Evolutionary conservation across 148 eudicot genomes (phyloP).

Genomic region (Fagopyrum esculentum): DNA sequence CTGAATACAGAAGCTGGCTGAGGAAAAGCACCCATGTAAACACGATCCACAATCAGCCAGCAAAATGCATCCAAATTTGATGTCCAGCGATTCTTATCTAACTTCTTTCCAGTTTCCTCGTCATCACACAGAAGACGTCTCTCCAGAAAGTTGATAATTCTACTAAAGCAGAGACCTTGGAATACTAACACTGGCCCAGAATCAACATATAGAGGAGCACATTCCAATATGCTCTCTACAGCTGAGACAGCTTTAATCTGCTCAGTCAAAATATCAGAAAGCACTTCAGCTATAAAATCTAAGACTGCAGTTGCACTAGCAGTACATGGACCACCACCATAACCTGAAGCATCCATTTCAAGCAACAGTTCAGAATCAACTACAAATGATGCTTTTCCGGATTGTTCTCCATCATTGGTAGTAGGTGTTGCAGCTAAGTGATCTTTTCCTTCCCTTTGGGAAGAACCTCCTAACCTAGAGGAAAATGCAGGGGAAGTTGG

Average conservation of each 20-base stretch:
- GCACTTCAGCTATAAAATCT: constrained; percentile 85
- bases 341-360: constrained; percentile 81
- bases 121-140: constrained; percentile 93
- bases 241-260: constrained; percentile 73
- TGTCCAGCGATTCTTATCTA: constrained; percentile 90
- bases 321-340: constrained; percentile 91
- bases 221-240: constrained; percentile 76
- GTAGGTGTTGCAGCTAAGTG: constrained; percentile 41
- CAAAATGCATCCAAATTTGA: constrained; percentile 77
- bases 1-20: constrained; percentile 69
- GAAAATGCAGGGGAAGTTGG: constrained; percentile 36
- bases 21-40: constrained; percentile 95
- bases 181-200: constrained; percentile 76
- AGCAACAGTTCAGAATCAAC: constrained; percentile 60
- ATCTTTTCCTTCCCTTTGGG: constrained; percentile 29
- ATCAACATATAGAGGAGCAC: constrained; percentile 74
- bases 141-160: constrained; percentile 89
- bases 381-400: constrained; percentile 34
- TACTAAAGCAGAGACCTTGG: constrained; percentile 92
- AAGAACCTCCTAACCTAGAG: constrained; percentile 56
- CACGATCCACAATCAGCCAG: constrained; percentile 90
- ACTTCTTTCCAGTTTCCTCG: constrained; percentile 81
- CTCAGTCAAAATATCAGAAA: constrained; percentile 84
- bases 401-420: constrained; percentile 39
- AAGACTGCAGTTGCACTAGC: constrained; percentile 90